Base-by-base conservation (phyloP, 1,139 yeast species). In the Tardiomyces blankii region DNA sequence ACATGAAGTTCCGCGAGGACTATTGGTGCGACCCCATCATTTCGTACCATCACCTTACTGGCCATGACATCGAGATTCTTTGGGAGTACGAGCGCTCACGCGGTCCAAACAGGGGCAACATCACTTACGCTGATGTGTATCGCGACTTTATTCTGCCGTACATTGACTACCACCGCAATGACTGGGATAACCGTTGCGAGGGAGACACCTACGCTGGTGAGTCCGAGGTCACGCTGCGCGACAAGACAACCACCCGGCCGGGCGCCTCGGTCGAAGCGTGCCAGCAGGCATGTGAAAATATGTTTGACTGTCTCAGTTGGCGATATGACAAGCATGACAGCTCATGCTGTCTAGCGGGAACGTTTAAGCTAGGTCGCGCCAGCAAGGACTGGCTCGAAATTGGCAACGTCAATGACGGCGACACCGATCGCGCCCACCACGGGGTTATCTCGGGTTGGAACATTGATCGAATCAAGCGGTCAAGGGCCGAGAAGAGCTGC, bases 1-100 rank as follows among this genome's bases (percentile, higher is more conserved):
- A 51, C n/a, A 46, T 61, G 5, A 27, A 49, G 12, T 44, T 54
- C n/a, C 45, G 48, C 18, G 42, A 44, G 18, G 54, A 55, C 16
- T 46, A 49, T 21, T 58, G 66, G 65, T 68, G 71, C 45, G 48
- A 51, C 28, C 65, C 64, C n/a, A 53, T 67, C n/a, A 45, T 56
- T 14, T 51, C 65, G 1, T 63, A 62, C 57, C 69, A 66, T 46
- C 67, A 65, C 42, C 42, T 62, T n/a, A 46, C 49, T 9, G 52
- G 65, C 14, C 59, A 54, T 43, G 68, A 65, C 30, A 54, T 63
- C 38, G 68, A 65, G 51, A 46, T 54, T 18, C 51, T 66, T 35
- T 65, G 60, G 60, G 68, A 64, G 46, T 66, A 65, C 50, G 69
- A 66, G 43, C 54, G 59, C 23, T 45, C 58, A 23, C 46, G 56